phyloP scores from a whole-genome alignment of 179 eudicot genomes.

The Camellia oleifera region DNA sequence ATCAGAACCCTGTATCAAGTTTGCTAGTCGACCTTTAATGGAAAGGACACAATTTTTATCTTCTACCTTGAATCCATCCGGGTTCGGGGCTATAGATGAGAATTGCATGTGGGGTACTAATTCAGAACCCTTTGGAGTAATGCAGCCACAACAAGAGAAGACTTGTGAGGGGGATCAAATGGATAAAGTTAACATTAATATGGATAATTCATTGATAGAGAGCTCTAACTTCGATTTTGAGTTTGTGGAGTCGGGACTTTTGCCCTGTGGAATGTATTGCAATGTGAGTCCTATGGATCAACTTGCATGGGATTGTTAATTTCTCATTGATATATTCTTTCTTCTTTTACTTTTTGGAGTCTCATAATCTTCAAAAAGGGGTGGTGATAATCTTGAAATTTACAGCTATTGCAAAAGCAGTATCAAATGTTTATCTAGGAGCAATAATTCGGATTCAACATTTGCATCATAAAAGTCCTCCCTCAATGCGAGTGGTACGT shows the following conservation, averaged over 20 bases:
- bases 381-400: too few relatives aligned
- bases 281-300: constrained; percentile 48
- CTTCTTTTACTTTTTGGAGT: background rate
- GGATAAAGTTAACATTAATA: background rate
- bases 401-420: too few relatives aligned
- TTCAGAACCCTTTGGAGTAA: constrained; percentile 15
- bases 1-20: constrained; percentile 13
- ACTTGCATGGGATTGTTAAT: constrained; percentile 53
- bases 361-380: background rate
- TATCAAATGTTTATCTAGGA: too few relatives aligned
- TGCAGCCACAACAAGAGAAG: constrained; percentile 15
- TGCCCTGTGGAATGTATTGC: constrained; percentile 39
- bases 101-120: constrained; percentile 23
- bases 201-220: constrained; percentile 32
- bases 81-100: constrained; percentile 24
- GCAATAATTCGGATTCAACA: too few relatives aligned
- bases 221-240: constrained; percentile 46
- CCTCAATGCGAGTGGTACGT: background rate
- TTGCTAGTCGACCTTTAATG: constrained; percentile 9
- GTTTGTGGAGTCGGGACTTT: constrained; percentile 42
- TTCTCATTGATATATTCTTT: constrained; percentile 5
- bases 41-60: constrained; percentile 14
- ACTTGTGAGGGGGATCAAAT: constrained; percentile 5
- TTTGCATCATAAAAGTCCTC: background rate
- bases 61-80: constrained; percentile 1